Base-by-base conservation (phyloP, 2,329 filamentous ascomycete genomes). In the Mollisia scopiformis region DNA sequence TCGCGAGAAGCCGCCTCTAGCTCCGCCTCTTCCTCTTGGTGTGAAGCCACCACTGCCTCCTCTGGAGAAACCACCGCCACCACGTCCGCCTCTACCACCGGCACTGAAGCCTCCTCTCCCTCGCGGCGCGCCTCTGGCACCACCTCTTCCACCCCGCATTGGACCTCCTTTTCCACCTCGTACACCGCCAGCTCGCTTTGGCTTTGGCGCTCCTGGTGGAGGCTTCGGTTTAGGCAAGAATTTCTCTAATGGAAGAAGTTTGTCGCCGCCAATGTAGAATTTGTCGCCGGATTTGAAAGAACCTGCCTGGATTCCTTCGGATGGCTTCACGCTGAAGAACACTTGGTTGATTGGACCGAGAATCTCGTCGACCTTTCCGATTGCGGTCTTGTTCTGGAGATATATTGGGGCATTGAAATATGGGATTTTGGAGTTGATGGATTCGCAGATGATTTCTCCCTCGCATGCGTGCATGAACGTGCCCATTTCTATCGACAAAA, bases 401-500 rank as follows among this genome's bases (percentile, higher is more conserved):
- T 95, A 99, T 78, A 99, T 96, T 69, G 93, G 93, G 64, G 95
- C 95, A 83, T 97, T 98, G 89, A 99, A 99, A 82, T 96, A 96
- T 64, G 95, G 95, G 67, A 99, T 90, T 81, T 98, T 98, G 72
- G 90, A 82, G 83, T 97, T 98, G 79, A 90, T 89, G 69, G 91
- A 96, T 79, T 93, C 89, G 90, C 94, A 97, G 71, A 99, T 90
- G 85, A 99, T 95, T 79, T 99, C 95, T 76, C 94, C 94, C 80
- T 99, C 95, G 80, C 91, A 94, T 61, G 93, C 88, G 81, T 99
- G 95, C 76, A 97, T 80, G 79, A 98, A 96, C 68, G 86, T 87
- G 77, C 95, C 95, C 90, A 99, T 92, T 81, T 97, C 95, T 89
- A 53, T 11, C 2, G 11, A 41, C 25, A 31, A 41, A 53, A 69